phyloP scores from a whole-genome alignment of 2,329 filamentous ascomycete genomes.

The Zasmidium citrigriseum region DNA sequence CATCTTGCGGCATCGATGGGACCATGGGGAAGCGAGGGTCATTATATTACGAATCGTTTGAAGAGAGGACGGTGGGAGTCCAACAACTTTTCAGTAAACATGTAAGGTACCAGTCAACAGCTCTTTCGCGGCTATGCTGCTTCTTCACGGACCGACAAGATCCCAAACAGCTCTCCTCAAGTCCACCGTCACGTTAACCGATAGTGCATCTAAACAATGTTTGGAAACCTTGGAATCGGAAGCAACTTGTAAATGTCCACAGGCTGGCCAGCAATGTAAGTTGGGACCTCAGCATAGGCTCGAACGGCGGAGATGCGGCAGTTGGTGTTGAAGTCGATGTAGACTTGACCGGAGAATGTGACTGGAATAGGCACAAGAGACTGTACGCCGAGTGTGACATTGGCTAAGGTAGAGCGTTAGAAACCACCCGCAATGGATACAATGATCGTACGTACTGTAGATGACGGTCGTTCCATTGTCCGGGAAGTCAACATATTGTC shows the following conservation, averaged over 20 bases:
- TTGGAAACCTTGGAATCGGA: conserved; percentile 6
- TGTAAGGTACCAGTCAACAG: no score
- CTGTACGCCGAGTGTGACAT: conserved; percentile 5
- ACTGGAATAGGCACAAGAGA: conserved; percentile 8
- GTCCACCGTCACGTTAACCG: no score
- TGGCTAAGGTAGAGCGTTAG: no score
- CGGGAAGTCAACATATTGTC: conserved; percentile 13
- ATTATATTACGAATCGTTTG: no score
- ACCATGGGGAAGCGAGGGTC: no score
- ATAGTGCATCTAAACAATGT: not conserved
- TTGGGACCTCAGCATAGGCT: conserved; percentile 15
- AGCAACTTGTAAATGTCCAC: conserved; percentile 10
- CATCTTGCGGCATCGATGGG: no score
- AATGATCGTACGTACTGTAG: no score
- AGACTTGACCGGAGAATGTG: conserved; percentile 18
- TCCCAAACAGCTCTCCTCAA: not conserved
- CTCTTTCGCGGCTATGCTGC: no score
- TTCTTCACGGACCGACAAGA: no score
- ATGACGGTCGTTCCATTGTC: conserved; percentile 20
- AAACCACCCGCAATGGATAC: no score
- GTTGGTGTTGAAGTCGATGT: conserved; percentile 11
- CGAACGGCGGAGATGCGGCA: conserved; percentile 17
- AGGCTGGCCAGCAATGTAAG: conserved; percentile 11
- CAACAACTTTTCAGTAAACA: no score
- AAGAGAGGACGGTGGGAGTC: no score